phyloP scores from a whole-genome alignment of 2,329 filamentous ascomycete genomes.

The Sporothrix pallida region DNA sequence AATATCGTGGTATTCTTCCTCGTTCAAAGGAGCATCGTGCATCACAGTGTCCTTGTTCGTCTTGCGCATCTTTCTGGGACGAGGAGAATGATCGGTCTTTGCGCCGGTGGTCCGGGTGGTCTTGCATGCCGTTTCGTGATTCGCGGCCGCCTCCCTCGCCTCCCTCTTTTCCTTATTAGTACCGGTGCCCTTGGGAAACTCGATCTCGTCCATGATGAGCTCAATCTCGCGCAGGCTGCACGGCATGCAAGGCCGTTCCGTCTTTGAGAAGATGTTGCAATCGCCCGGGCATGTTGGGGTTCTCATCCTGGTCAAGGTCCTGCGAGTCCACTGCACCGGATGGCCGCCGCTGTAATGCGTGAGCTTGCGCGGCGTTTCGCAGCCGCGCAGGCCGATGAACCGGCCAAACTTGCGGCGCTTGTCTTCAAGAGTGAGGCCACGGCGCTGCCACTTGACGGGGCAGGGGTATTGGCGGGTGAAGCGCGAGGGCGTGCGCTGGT shows the following conservation, averaged over 20 bases:
- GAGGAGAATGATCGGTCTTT: too few relatives aligned
- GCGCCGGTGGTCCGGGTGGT: too few relatives aligned
- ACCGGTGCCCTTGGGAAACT: too few relatives aligned
- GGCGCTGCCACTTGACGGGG: conserved; percentile 66
- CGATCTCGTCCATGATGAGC: background rate
- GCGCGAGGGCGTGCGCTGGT: conserved; percentile 66
- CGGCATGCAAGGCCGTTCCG: background rate
- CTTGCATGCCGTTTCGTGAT: background rate
- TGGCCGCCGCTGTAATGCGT: background rate
- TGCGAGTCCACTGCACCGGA: too few relatives aligned
- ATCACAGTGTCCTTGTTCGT: background rate
- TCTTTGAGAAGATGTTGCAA: background rate
- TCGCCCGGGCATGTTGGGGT: background rate
- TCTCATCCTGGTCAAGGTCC: too few relatives aligned
- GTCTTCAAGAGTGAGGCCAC: conserved; percentile 61
- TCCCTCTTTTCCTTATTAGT: background rate
- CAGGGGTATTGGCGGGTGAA: conserved; percentile 68
- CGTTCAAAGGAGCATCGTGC: background rate
- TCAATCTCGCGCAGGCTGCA: conserved; percentile 20
- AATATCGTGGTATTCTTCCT: conserved; percentile 46
- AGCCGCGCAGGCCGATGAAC: conserved; percentile 73
- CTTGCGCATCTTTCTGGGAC: background rate
- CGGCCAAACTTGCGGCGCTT: conserved; percentile 74
- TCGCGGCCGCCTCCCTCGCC: background rate
- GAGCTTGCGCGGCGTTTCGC: conserved; percentile 46